Evolutionary conservation across 1,139 yeast species (phyloP).

Genomic region (Candida sanyaensis): DNA sequence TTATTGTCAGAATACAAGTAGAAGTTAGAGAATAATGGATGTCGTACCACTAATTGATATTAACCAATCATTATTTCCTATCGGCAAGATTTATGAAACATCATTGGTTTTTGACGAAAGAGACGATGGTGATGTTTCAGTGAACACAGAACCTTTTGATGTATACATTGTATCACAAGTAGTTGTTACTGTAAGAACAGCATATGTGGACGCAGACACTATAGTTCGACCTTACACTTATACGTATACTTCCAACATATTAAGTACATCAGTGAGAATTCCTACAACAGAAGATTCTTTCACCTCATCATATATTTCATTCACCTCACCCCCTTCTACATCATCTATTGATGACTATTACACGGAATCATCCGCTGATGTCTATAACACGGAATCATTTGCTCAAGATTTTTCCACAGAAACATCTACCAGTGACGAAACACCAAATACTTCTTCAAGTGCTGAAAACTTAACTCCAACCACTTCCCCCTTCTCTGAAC

Average conservation of each 20-base stretch:
- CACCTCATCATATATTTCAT: conserved; percentile 4
- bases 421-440: conserved; percentile 1
- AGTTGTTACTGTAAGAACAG: neutral
- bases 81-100: neutral
- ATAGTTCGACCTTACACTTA: neutral
- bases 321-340: conserved; percentile 9
- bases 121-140: conserved; percentile 11
- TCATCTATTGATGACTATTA: conserved; percentile 8
- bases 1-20: neutral
- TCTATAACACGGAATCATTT: too few species aligned
- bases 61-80: neutral
- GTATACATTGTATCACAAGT: neutral
- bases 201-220: too few species aligned
- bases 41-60: neutral
- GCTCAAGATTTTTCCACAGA: neutral
- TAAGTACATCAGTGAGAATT: neutral
- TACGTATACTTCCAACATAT: neutral
- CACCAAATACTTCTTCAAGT: conserved; percentile 1
- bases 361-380: conserved; percentile 8
- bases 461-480: neutral
- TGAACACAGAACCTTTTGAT: neutral
- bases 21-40: too few species aligned
- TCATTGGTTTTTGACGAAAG: conserved; percentile 2
- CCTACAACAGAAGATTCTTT: neutral
- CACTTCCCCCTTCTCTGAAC: neutral